Evolutionary conservation across 2,329 filamentous ascomycete genomes (phyloP).

Genomic region (Huntiella abstrusa): DNA sequence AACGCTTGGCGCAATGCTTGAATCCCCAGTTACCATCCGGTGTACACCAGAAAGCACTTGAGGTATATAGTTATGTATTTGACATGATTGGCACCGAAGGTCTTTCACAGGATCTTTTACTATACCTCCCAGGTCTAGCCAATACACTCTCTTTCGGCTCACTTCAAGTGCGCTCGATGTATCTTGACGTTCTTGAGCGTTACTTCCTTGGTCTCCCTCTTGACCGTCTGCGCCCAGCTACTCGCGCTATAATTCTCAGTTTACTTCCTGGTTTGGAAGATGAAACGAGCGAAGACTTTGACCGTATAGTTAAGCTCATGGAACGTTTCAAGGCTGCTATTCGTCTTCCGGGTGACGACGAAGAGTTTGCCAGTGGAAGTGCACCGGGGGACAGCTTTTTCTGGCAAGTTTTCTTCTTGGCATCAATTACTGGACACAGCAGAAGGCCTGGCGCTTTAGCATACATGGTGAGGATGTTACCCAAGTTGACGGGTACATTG

Average conservation of each 20-base stretch:
- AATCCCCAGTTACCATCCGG: constrained; percentile 86
- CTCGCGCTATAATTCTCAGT: constrained; percentile 81
- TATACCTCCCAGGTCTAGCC: constrained; percentile 80
- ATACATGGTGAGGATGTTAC: constrained; percentile 63
- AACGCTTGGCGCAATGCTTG: constrained; percentile 84
- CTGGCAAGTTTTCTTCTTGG: constrained; percentile 95
- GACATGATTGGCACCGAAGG: constrained; percentile 64
- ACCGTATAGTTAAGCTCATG: constrained; percentile 61
- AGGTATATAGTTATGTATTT: constrained; percentile 85
- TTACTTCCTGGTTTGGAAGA: constrained; percentile 84
- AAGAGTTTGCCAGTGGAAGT: constrained; percentile 30
- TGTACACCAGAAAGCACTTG: constrained; percentile 91
- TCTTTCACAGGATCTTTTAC: constrained; percentile 59
- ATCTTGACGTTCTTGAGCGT: constrained; percentile 66
- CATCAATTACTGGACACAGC: constrained; percentile 74
- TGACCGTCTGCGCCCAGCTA: constrained; percentile 57
- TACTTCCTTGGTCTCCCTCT: constrained; percentile 58
- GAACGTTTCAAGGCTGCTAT: constrained; percentile 58
- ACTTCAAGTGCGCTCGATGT: constrained; percentile 69
- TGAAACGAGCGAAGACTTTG: constrained; percentile 93
- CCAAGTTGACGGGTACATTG: constrained; percentile 36
- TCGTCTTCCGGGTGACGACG: constrained; percentile 23
- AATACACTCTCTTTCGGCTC: constrained; percentile 88
- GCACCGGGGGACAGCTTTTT: constrained; percentile 67
- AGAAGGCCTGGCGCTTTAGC: constrained; percentile 73